Evolutionary conservation across 345 rosid genomes (phyloP).

Genomic region (Clausena lansium): DNA sequence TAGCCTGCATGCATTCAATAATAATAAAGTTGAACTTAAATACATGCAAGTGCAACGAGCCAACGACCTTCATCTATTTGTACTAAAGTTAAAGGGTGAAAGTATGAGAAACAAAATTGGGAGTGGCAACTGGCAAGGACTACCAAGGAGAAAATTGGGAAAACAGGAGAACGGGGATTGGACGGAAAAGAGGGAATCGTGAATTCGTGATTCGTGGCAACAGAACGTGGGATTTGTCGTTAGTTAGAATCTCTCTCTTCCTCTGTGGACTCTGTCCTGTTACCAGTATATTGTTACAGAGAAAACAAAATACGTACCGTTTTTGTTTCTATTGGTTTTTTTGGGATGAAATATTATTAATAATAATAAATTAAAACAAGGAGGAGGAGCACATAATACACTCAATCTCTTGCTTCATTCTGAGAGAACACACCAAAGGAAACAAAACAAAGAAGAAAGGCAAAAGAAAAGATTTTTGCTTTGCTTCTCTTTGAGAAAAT

Average conservation of each 20-base stretch:
- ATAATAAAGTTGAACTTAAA: too few relatives aligned
- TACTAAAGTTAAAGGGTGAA: not conserved
- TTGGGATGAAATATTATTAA: not conserved
- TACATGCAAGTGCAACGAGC: too few relatives aligned
- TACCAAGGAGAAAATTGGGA: not conserved
- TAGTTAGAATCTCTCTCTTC: not conserved
- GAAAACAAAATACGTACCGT: not conserved
- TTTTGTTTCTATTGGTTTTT: too few relatives aligned
- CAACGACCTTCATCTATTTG: too few relatives aligned
- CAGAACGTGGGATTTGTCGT: not conserved
- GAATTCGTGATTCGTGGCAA: not conserved
- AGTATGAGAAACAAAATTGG: not conserved
- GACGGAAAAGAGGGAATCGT: not conserved
- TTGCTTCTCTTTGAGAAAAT: constrained; percentile 43
- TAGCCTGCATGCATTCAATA: too few relatives aligned
- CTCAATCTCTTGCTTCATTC: constrained; percentile 54
- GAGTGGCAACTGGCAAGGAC: too few relatives aligned
- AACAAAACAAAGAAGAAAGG: constrained; percentile 2
- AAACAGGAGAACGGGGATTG: not conserved
- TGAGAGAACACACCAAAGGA: constrained; percentile 10
- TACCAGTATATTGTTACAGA: not conserved
- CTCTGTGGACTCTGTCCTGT: not conserved
- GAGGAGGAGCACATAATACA: not conserved
- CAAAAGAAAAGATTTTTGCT: not conserved
- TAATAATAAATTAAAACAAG: not conserved